phyloP scores from a whole-genome alignment of 345 rosid genomes.

The Eucalyptus fibrosa region DNA sequence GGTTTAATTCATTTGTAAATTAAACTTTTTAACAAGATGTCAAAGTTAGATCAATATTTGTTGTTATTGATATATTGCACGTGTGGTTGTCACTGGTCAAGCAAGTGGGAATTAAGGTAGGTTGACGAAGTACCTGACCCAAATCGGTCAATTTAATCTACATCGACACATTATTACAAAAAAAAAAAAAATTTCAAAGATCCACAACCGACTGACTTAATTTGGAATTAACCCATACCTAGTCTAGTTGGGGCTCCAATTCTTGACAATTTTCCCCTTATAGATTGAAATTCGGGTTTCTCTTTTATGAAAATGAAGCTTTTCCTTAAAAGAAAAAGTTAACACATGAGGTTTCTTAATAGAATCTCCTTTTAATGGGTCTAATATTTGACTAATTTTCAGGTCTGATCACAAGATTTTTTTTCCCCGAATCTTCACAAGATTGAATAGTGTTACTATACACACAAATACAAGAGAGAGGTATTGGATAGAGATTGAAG shows the following conservation, averaged over 20 bases:
- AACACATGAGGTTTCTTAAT: not conserved
- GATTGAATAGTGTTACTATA: not conserved
- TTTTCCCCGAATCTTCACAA: not conserved
- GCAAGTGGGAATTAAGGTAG: not conserved
- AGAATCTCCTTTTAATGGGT: not conserved
- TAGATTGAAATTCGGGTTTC: not conserved
- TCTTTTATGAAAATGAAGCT: not conserved
- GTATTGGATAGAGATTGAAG: not conserved
- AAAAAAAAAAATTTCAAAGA: too few species aligned
- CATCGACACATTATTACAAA: not conserved
- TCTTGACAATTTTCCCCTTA: not conserved
- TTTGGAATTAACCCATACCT: not conserved
- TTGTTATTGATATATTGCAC: not conserved
- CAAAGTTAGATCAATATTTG: not conserved
- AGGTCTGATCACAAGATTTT: not conserved
- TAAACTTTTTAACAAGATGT: not conserved
- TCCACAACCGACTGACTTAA: not conserved
- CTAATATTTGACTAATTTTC: not conserved
- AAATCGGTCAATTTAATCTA: not conserved
- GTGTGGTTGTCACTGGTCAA: not conserved
- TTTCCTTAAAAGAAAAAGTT: not conserved
- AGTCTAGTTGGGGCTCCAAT: not conserved
- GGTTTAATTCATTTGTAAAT: not conserved
- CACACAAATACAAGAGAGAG: not conserved
- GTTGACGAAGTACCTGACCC: not conserved